A percentile compares a stretch with the other conserved stretches of the same genome.
Evolutionary conservation across 305 asterid species (phyloP).

Genomic region (Ajuga reptans): DNA sequence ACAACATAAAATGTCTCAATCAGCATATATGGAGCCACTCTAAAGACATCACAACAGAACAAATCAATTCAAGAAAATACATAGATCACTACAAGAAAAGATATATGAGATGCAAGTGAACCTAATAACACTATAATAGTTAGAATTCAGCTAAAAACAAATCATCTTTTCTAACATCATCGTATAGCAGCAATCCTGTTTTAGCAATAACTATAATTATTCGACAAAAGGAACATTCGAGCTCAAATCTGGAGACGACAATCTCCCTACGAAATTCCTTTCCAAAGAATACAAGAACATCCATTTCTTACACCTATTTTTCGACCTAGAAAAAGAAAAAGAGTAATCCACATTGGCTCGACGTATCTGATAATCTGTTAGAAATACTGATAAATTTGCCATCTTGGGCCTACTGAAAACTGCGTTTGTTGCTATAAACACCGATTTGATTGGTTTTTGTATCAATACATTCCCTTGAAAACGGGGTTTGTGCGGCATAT

Average conservation of each 20-base stretch:
- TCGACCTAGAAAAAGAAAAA: neutral
- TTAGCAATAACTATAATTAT: too few species aligned
- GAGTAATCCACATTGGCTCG: neutral
- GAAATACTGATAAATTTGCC: neutral
- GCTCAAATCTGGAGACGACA: neutral
- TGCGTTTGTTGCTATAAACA: neutral
- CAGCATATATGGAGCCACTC: too few species aligned
- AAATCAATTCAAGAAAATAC: neutral
- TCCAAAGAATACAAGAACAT: neutral
- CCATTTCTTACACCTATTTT: neutral
- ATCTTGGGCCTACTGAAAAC: neutral
- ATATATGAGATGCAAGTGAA: neutral
- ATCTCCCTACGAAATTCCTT: neutral
- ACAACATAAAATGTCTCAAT: too few species aligned
- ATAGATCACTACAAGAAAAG: too few species aligned
- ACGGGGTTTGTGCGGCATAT: constrained; percentile 91
- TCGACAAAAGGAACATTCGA: neutral
- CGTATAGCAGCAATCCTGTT: neutral
- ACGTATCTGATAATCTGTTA: neutral
- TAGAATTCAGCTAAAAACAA: neutral
- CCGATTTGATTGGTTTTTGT: neutral
- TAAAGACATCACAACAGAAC: neutral
- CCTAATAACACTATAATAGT: neutral
- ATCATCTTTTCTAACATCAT: neutral
- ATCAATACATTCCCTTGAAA: constrained; percentile 60